A percentile compares a stretch with the other conserved stretches of the same genome.
Conservation (phyloP, 2,329 filamentous ascomycete species). For the Hymenoscyphus scutula region DNA sequence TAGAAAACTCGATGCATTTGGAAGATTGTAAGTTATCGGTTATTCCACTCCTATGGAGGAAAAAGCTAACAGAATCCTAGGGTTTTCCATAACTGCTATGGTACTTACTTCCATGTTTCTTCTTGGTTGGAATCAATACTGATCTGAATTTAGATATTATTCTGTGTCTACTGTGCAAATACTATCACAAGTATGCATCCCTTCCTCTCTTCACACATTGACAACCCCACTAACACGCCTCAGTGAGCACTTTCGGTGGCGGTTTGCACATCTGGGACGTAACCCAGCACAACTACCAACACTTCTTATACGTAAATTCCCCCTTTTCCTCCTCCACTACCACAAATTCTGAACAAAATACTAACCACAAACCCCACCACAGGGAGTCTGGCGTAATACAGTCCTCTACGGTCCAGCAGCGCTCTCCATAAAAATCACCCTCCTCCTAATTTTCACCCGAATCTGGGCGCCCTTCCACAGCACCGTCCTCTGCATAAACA, state of each 20-base stretch:
- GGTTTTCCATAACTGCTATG: background rate
- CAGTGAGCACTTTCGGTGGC: constrained; percentile 16
- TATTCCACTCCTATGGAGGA: background rate
- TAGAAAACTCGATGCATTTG: constrained; percentile 13
- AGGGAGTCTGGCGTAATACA: constrained; percentile 12
- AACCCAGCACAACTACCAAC: constrained; percentile 2
- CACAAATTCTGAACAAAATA: too few species aligned
- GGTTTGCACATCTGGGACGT: constrained; percentile 22
- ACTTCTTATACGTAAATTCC: constrained; percentile 5
- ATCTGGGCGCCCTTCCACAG: constrained; percentile 7
- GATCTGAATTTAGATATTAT: background rate
- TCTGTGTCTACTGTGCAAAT: background rate
- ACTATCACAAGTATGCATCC: background rate
- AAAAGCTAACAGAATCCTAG: background rate
- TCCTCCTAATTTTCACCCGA: constrained; percentile 18
- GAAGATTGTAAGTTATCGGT: constrained; percentile 17
- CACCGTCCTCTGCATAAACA: constrained; percentile 1
- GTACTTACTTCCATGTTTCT: background rate
- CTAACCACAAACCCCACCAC: background rate
- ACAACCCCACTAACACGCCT: background rate
- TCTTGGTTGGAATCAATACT: background rate
- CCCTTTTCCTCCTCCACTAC: background rate
- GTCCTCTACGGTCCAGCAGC: constrained; percentile 18
- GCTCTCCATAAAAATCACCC: constrained; percentile 17
- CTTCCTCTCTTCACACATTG: background rate